A percentile compares a stretch with the other conserved stretches of the same genome.
Evolutionary conservation across 805 yeast genomes (phyloP).

Genomic region (Kluyveromyces wickerhamii): DNA sequence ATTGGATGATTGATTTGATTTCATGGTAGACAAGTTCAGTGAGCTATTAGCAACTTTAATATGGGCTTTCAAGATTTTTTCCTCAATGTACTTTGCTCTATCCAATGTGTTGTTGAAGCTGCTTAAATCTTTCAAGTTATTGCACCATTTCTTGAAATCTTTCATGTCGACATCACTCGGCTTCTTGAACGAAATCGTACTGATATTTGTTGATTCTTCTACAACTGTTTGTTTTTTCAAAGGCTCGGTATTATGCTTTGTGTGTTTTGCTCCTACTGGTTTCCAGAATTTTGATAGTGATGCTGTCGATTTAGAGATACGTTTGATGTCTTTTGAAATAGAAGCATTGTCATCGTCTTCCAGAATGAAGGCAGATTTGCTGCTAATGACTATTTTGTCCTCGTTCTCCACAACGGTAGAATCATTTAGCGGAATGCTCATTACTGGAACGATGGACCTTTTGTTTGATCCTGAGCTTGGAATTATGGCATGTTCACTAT

Average conservation of each 20-base stretch:
- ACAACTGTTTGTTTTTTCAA: slow-evolving; percentile 3
- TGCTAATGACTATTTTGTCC: slow-evolving; percentile 34
- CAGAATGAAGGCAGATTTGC: slow-evolving; percentile 24
- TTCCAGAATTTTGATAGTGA: slow-evolving; percentile 17
- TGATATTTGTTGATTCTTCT: slow-evolving; percentile 12
- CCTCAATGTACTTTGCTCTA: slow-evolving; percentile 42
- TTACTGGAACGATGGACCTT: slow-evolving; percentile 41
- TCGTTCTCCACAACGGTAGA: slow-evolving; percentile 29
- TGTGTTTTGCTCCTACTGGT: slow-evolving; percentile 10
- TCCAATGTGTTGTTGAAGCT: slow-evolving; percentile 39
- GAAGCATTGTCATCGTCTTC: slow-evolving; percentile 14
- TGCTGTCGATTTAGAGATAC: slow-evolving; percentile 14
- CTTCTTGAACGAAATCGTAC: slow-evolving; percentile 24
- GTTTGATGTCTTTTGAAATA: slow-evolving; percentile 15
- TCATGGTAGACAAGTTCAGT: slow-evolving; percentile 5
- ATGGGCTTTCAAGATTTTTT: slow-evolving; percentile 22
- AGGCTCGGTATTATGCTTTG: slow-evolving; percentile 6
- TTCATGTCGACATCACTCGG: slow-evolving; percentile 27
- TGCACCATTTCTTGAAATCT: slow-evolving; percentile 46
- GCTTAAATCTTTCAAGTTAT: slow-evolving; percentile 46
- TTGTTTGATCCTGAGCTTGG: slow-evolving; percentile 29
- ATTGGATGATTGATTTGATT: slow-evolving; percentile 5
- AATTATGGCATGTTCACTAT: slow-evolving; percentile 10
- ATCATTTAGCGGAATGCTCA: slow-evolving; percentile 35
- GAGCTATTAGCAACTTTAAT: slow-evolving; percentile 6